Conservation (phyloP, 805 yeast genomes). For the Cyberlindnera suaveolens region DNA sequence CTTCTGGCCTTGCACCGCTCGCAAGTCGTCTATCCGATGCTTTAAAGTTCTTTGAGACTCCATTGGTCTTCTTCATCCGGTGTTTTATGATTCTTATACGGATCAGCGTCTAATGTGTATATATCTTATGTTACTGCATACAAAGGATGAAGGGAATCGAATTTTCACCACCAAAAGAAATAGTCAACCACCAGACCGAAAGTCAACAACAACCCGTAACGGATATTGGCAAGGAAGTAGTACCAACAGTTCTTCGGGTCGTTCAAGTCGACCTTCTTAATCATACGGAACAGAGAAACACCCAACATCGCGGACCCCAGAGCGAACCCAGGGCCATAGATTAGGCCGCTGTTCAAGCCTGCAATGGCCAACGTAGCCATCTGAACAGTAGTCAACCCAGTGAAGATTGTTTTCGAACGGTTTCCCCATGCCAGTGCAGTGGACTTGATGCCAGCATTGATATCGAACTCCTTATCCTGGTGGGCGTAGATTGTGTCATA, state of each 20-base stretch:
- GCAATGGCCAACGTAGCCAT: slow-evolving; percentile 56
- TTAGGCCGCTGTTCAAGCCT: slow-evolving; percentile 58
- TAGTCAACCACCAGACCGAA: slow-evolving; percentile 65
- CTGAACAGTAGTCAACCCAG: slow-evolving; percentile 62
- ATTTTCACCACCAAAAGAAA: slow-evolving; percentile 34
- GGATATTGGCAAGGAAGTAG: slow-evolving; percentile 69
- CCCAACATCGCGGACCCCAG: slow-evolving; percentile 63
- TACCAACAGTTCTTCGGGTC: slow-evolving; percentile 79
- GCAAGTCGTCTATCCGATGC: slow-evolving; percentile 54
- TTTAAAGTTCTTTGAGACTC: slow-evolving; percentile 17
- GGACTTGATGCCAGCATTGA: slow-evolving; percentile 86
- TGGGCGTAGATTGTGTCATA: slow-evolving; percentile 97
- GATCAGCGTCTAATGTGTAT: not conserved
- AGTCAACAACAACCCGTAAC: slow-evolving; percentile 66
- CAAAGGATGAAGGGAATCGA: not conserved
- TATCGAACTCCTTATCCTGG: slow-evolving; percentile 87
- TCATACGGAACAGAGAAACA: slow-evolving; percentile 61
- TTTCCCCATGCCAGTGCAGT: slow-evolving; percentile 95
- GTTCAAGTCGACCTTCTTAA: slow-evolving; percentile 69
- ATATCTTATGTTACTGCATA: not conserved
- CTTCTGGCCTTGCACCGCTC: slow-evolving; percentile 40
- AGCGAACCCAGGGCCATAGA: slow-evolving; percentile 81
- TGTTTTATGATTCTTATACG: not conserved
- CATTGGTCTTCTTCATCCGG: slow-evolving; percentile 11
- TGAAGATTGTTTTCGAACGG: slow-evolving; percentile 62